These are phyloP conservation scores for Rauvolfia tetraphylla DNA, from an alignment of 257 asterid genomes.

Conservation along the genomic window DNA sequence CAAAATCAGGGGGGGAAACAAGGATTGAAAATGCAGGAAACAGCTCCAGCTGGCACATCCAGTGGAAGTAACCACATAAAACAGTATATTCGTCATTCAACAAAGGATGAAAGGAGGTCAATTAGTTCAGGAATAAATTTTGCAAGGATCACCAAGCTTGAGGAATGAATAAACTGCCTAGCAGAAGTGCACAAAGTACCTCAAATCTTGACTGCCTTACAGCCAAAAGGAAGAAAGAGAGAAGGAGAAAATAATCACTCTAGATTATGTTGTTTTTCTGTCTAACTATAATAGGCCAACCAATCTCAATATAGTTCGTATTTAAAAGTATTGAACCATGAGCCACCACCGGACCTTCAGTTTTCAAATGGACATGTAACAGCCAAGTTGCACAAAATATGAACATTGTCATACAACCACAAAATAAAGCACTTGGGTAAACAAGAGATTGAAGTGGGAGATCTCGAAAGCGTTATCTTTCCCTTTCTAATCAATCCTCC, in stretches of 20 bases:
- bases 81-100: not conserved
- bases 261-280: not conserved
- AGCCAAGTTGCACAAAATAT: not conserved
- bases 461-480: not conserved
- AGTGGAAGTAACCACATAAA: too few relatives aligned
- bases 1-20: too few relatives aligned
- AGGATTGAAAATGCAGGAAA: not conserved
- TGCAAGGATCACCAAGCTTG: not conserved
- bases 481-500: too few relatives aligned
- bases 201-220: not conserved
- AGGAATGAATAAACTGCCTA: too few relatives aligned
- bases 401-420: not conserved
- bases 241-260: not conserved
- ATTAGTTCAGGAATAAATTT: not conserved
- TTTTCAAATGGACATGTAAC: not conserved
- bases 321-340: not conserved
- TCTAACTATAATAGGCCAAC: not conserved
- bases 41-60: not conserved
- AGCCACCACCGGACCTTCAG: not conserved
- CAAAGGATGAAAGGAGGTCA: not conserved
- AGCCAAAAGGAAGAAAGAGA: not conserved
- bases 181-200: not conserved
- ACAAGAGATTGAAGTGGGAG: not conserved
- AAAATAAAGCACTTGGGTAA: not conserved
- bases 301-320: not conserved